Evolutionary conservation across 139 green algal species (phyloP).

Genomic region (Edaphochlamys debaryana): DNA sequence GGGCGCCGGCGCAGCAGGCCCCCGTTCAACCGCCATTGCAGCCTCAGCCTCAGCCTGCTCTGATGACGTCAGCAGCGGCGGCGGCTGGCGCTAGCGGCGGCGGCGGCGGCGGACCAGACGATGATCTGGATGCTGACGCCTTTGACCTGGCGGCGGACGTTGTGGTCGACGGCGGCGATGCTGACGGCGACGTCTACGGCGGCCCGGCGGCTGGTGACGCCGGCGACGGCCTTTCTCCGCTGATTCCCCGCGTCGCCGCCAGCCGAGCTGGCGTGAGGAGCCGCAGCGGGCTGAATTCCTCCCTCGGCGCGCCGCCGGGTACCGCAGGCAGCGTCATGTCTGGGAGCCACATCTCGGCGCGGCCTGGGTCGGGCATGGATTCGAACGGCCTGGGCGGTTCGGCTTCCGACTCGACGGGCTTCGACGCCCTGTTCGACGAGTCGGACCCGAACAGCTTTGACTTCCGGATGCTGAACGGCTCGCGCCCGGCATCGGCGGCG

Average conservation of each 20-base stretch:
- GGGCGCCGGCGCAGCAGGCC: too few species aligned
- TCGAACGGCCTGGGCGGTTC: not conserved
- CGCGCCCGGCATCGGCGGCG: not conserved
- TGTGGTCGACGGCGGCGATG: too few species aligned
- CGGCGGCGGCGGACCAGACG: too few species aligned
- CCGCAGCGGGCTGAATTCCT: not conserved
- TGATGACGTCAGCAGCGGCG: not conserved
- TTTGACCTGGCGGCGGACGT: not conserved
- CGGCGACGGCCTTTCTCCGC: too few species aligned
- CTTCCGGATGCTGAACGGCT: not conserved
- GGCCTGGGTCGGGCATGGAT: not conserved
- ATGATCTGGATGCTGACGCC: not conserved
- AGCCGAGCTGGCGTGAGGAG: too few species aligned
- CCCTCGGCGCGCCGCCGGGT: not conserved
- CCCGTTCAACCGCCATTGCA: not conserved
- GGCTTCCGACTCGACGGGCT: too few species aligned
- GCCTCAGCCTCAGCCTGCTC: not conserved
- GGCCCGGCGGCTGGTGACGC: too few species aligned
- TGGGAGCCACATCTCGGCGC: constrained; percentile 28
- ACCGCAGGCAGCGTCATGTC: constrained; percentile 25
- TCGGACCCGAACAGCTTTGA: constrained; percentile 24
- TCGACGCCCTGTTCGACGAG: too few species aligned
- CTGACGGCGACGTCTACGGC: too few species aligned
- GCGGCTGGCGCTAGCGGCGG: too few species aligned
- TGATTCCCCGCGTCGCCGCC: too few species aligned